Conservation (phyloP, 768 basidiomycete genomes). For the Tephrocybe sp. region DNA sequence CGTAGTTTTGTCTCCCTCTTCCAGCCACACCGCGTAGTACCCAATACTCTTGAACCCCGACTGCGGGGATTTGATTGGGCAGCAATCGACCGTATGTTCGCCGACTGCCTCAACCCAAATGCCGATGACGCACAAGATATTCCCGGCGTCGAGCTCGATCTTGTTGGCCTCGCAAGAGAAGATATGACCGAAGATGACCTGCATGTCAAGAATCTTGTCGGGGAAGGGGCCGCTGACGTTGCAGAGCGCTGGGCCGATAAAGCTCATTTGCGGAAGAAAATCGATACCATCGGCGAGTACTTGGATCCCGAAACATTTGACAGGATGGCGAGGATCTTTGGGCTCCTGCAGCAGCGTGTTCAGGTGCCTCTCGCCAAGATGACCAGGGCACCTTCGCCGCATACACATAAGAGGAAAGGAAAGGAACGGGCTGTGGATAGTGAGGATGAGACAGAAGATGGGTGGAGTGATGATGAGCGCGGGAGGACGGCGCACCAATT, state of each 20-base stretch:
- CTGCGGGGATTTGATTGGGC: slow-evolving; percentile 67
- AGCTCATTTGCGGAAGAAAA: slow-evolving; percentile 39
- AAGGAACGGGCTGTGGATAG: slow-evolving; percentile 22
- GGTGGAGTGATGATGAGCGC: slow-evolving; percentile 47
- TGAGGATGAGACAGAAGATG: slow-evolving; percentile 30
- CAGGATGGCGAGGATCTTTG: slow-evolving; percentile 32
- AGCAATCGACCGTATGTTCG: slow-evolving; percentile 68
- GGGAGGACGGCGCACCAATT: slow-evolving; percentile 54
- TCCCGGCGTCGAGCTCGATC: slow-evolving; percentile 1
- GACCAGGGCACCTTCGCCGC: background rate
- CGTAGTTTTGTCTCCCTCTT: slow-evolving; percentile 80
- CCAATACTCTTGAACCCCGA: slow-evolving; percentile 66
- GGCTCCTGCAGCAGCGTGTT: slow-evolving; percentile 4
- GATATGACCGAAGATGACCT: slow-evolving; percentile 39
- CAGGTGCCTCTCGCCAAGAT: slow-evolving; percentile 1
- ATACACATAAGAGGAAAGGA: slow-evolving; percentile 17
- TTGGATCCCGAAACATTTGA: slow-evolving; percentile 33
- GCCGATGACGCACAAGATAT: slow-evolving; percentile 2
- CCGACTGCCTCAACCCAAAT: slow-evolving; percentile 44
- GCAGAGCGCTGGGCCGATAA: slow-evolving; percentile 57
- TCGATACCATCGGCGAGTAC: slow-evolving; percentile 42
- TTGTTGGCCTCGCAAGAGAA: slow-evolving; percentile 11
- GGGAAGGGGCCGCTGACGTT: slow-evolving; percentile 42
- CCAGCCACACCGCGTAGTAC: slow-evolving; percentile 70
- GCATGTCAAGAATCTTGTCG: slow-evolving; percentile 64